Conservation (phyloP, 1,139 yeast genomes). For the Kodamaea derodonti region DNA sequence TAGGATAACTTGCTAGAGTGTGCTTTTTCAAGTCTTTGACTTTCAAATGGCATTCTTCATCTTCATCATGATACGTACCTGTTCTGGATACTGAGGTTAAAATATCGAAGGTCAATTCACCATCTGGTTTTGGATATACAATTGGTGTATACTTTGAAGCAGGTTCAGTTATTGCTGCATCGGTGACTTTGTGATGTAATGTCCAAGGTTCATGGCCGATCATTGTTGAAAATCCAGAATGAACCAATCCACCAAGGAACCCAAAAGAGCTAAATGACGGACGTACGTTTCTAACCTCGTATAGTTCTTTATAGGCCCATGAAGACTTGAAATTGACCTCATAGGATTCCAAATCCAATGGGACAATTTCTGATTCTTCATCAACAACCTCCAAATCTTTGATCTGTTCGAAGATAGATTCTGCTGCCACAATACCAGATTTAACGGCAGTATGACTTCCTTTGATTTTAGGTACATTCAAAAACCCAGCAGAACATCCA, state of each 20-base stretch:
- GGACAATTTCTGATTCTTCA: constrained; percentile 36
- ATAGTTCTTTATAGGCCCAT: constrained; percentile 82
- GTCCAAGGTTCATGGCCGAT: constrained; percentile 89
- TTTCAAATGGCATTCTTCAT: constrained; percentile 84
- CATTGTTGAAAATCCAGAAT: constrained; percentile 83
- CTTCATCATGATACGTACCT: constrained; percentile 94
- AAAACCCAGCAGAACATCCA: constrained; percentile 94
- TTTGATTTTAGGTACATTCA: constrained; percentile 94
- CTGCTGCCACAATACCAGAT: constrained; percentile 93
- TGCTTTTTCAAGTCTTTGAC: constrained; percentile 71
- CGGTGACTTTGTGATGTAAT: constrained; percentile 64
- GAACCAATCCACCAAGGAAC: constrained; percentile 70
- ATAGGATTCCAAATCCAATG: constrained; percentile 53
- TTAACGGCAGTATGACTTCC: constrained; percentile 99
- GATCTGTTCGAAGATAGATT: constrained; percentile 61
- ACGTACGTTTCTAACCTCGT: constrained; percentile 81
- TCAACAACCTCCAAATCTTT: constrained; percentile 47
- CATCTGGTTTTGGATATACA: constrained; percentile 93
- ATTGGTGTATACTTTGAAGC: constrained; percentile 69
- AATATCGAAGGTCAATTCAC: constrained; percentile 81
- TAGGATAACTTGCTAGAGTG: constrained; percentile 65
- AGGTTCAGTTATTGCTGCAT: constrained; percentile 63
- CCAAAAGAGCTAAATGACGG: constrained; percentile 85
- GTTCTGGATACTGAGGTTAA: constrained; percentile 92
- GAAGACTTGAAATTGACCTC: constrained; percentile 65